A percentile compares a stretch with the other conserved stretches of the same genome.
Conservation (phyloP, 2,329 filamentous ascomycete species). For the Fusarium kyushuense region DNA sequence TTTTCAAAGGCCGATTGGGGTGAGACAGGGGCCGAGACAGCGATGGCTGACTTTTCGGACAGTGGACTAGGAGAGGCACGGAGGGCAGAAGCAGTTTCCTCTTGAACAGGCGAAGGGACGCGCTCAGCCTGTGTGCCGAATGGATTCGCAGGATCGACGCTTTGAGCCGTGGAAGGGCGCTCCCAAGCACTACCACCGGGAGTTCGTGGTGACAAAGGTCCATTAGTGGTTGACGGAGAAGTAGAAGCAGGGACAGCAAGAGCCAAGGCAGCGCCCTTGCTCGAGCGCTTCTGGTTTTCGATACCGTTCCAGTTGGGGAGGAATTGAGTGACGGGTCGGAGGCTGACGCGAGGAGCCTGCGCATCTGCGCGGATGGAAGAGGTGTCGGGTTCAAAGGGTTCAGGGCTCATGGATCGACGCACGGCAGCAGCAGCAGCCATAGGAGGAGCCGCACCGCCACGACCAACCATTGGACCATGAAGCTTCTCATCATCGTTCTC, state of each 20-base stretch:
- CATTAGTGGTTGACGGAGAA: slow-evolving; percentile 39
- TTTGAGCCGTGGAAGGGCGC: slow-evolving; percentile 59
- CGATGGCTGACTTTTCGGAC: slow-evolving; percentile 47
- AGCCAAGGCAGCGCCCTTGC: slow-evolving; percentile 61
- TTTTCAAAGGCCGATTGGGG: slow-evolving; percentile 48
- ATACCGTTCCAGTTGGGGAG: slow-evolving; percentile 69
- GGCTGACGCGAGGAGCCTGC: slow-evolving; percentile 82
- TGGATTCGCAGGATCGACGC: slow-evolving; percentile 73
- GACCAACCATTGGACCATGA: slow-evolving; percentile 54
- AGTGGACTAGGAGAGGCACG: slow-evolving; percentile 51
- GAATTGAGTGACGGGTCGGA: slow-evolving; percentile 88
- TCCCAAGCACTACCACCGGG: slow-evolving; percentile 60
- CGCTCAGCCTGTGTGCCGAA: slow-evolving; percentile 74
- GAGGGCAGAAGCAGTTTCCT: slow-evolving; percentile 47
- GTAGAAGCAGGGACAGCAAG: slow-evolving; percentile 50
- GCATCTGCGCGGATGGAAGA: slow-evolving; percentile 54
- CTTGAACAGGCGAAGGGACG: slow-evolving; percentile 57
- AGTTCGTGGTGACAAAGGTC: slow-evolving; percentile 41
- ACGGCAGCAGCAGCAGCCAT: slow-evolving; percentile 21
- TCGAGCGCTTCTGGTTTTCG: slow-evolving; percentile 65
- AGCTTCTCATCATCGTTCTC: slow-evolving; percentile 76
- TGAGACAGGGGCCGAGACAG: slow-evolving; percentile 27
- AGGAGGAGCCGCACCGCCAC: slow-evolving; percentile 35
- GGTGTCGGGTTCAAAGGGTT: slow-evolving; percentile 23
- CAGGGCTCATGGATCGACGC: slow-evolving; percentile 30